phyloP scores from a whole-genome alignment of 176 grass and related monocot genomes.

The Musa schizocarpa region DNA sequence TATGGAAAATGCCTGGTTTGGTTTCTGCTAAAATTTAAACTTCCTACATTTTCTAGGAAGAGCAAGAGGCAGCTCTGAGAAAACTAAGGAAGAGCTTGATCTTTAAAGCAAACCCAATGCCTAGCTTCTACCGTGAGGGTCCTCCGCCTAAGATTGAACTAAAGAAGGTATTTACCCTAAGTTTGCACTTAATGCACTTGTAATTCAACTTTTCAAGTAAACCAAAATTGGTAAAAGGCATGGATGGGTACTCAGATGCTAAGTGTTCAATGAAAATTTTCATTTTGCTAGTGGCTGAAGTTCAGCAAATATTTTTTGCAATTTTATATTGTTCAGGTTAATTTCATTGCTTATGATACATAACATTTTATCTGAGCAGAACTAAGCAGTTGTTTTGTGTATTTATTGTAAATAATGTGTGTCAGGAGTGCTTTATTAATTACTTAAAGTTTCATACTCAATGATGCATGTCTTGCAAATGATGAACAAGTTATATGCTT shows the following conservation, averaged over 20 bases:
- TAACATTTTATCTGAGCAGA: neutral
- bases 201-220: neutral
- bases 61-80: constrained; percentile 76
- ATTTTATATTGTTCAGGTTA: neutral
- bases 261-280: neutral
- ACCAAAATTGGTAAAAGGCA: neutral
- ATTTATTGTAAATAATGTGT: neutral
- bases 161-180: constrained; percentile 51
- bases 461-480: too few relatives aligned
- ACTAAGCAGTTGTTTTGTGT: too few relatives aligned
- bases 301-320: neutral
- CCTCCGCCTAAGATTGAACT: constrained; percentile 77
- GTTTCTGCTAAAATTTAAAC: neutral
- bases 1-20: neutral
- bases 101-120: constrained; percentile 82
- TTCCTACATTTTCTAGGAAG: constrained; percentile 51
- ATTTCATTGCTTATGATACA: neutral
- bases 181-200: neutral
- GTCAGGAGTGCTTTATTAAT: too few relatives aligned
- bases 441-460: too few relatives aligned
- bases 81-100: constrained; percentile 84
- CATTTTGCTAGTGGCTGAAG: neutral
- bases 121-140: constrained; percentile 86
- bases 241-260: neutral
- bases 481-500: too few relatives aligned